These are phyloP conservation scores for Aspergillus egyptiacus DNA, from an alignment of 495 filamentous ascomycete genomes.

Conservation along the genomic window DNA sequence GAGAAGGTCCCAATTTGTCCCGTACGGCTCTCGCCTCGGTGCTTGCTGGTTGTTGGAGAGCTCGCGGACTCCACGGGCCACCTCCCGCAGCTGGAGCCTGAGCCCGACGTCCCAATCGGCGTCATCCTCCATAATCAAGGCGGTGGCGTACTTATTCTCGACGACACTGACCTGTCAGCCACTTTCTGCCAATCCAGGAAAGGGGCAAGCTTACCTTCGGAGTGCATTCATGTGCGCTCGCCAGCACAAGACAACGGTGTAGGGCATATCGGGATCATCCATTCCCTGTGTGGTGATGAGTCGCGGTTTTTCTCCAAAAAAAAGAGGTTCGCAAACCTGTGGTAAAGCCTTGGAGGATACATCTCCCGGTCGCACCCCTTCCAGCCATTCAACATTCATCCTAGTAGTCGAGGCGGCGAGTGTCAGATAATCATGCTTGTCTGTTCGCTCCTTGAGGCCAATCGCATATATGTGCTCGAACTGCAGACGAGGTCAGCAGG, in stretches of 20 bases:
- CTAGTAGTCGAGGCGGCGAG: slow-evolving; percentile 47
- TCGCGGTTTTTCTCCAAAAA: too few species aligned
- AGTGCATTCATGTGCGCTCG: slow-evolving; percentile 37
- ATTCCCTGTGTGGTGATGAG: neutral
- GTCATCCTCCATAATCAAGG: slow-evolving; percentile 54
- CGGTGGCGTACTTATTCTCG: slow-evolving; percentile 37
- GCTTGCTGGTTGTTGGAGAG: slow-evolving; percentile 23
- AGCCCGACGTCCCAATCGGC: slow-evolving; percentile 52
- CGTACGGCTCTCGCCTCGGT: slow-evolving; percentile 44
- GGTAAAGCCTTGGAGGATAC: slow-evolving; percentile 24
- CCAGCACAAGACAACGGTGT: slow-evolving; percentile 27
- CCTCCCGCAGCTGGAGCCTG: slow-evolving; percentile 46
- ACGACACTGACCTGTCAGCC: slow-evolving; percentile 27
- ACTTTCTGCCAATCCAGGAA: neutral
- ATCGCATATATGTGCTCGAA: slow-evolving; percentile 50
- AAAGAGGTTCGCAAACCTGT: slow-evolving; percentile 7
- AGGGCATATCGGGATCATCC: slow-evolving; percentile 4
- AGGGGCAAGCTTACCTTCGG: slow-evolving; percentile 16
- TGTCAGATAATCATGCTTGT: slow-evolving; percentile 56
- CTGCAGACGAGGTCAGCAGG: slow-evolving; percentile 9
- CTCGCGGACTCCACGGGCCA: slow-evolving; percentile 27
- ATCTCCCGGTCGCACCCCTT: slow-evolving; percentile 33
- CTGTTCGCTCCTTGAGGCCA: slow-evolving; percentile 52
- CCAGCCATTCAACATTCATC: slow-evolving; percentile 49
- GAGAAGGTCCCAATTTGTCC: slow-evolving; percentile 52